Conservation (phyloP, 2,329 filamentous ascomycete genomes). For the Diplocarpon mali region DNA sequence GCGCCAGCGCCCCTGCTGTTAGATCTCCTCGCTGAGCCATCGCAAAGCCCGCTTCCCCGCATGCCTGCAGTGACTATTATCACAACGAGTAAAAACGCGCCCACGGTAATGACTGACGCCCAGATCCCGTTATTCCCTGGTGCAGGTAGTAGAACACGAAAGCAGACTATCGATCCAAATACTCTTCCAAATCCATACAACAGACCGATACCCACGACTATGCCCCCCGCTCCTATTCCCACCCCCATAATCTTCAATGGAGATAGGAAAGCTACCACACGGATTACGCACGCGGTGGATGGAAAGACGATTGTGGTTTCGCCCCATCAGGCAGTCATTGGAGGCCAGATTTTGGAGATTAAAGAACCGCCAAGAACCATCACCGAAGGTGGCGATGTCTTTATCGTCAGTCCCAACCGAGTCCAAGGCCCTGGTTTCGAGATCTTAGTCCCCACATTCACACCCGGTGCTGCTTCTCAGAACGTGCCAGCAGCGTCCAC, state of each 20-base stretch:
- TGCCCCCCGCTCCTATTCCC: neutral
- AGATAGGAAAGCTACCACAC: neutral
- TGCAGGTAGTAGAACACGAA: neutral
- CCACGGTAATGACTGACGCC: conserved; percentile 12
- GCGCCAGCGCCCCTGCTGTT: neutral
- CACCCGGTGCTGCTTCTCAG: neutral
- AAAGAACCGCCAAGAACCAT: conserved; percentile 9
- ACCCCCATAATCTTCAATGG: conserved; percentile 1
- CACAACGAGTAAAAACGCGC: conserved; percentile 19
- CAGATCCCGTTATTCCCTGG: conserved; percentile 8
- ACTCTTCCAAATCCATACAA: neutral
- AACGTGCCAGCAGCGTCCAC: neutral
- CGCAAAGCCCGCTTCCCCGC: neutral
- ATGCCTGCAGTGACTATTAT: conserved; percentile 11
- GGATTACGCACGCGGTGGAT: conserved; percentile 9
- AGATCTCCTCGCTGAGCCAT: neutral
- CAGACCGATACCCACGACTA: neutral
- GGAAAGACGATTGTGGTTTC: conserved; percentile 16
- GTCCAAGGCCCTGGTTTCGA: conserved; percentile 17
- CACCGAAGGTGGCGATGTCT: conserved; percentile 18
- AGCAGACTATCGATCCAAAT: conserved; percentile 3
- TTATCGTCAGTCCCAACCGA: conserved; percentile 21
- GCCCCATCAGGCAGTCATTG: conserved; percentile 17
- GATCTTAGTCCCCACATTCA: conserved; percentile 14
- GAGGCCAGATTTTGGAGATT: conserved; percentile 16